phyloP scores from a whole-genome alignment of 768 basidiomycete genomes.

The Suillus subluteus region DNA sequence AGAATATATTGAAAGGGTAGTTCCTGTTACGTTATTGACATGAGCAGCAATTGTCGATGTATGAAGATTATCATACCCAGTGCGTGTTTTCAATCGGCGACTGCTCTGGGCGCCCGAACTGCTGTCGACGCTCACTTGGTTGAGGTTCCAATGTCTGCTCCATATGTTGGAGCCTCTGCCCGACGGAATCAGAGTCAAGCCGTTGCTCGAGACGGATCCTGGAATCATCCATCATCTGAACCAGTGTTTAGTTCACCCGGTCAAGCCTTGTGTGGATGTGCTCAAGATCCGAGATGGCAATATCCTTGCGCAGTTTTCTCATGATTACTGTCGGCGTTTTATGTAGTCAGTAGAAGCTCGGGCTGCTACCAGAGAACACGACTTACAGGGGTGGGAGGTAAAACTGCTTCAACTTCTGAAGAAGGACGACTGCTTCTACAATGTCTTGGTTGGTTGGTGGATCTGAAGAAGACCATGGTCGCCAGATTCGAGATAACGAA shows the following conservation, averaged over 20 bases:
- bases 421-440: not conserved
- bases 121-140: not conserved
- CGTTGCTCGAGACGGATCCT: not conserved
- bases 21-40: not conserved
- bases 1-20: too few relatives aligned
- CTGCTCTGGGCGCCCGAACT: not conserved
- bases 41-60: not conserved
- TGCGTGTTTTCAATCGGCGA: not conserved
- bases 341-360: not conserved
- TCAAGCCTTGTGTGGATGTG: not conserved
- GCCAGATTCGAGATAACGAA: not conserved
- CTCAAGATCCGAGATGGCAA: not conserved
- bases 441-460: not conserved
- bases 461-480: not conserved
- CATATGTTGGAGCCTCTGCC: too few relatives aligned
- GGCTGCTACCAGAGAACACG: not conserved
- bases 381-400: not conserved
- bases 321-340: not conserved
- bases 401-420: not conserved
- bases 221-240: not conserved
- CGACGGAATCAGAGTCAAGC: not conserved
- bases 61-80: not conserved
- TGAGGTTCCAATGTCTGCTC: not conserved
- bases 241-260: not conserved
- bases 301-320: not conserved